phyloP scores from a whole-genome alignment of 2,329 filamentous ascomycete genomes.

The Cladophialophora chaetospira region DNA sequence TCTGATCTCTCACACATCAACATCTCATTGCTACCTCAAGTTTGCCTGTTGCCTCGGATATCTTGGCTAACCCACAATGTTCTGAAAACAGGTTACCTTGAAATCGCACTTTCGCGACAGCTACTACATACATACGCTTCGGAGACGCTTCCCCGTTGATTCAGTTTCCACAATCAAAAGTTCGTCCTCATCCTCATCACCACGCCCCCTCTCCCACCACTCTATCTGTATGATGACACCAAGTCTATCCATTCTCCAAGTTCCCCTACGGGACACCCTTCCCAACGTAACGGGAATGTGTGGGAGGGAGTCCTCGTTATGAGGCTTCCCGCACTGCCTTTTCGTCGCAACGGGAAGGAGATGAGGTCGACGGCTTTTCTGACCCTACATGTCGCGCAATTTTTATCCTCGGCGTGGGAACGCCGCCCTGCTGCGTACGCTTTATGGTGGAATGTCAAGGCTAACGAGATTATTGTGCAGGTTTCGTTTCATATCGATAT shows the following conservation, averaged over 20 bases:
- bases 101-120: no score
- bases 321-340: conserved; percentile 1
- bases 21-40: not conserved
- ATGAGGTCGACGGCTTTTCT: conserved; percentile 35
- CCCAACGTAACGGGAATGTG: conserved; percentile 2
- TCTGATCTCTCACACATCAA: conserved; percentile 35
- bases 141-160: no score
- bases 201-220: not conserved
- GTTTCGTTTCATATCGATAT: conserved; percentile 4
- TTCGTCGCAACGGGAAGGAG: conserved; percentile 20
- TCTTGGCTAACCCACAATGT: not conserved
- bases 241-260: conserved; percentile 66
- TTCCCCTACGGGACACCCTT: conserved; percentile 34
- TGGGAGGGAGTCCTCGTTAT: conserved; percentile 12
- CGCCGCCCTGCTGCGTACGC: not conserved
- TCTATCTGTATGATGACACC: conserved; percentile 55
- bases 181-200: not conserved
- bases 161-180: not conserved
- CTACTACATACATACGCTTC: no score
- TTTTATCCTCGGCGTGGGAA: no score
- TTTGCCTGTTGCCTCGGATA: no score
- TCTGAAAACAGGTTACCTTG: not conserved
- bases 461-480: conserved; percentile 1
- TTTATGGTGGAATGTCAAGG: not conserved
- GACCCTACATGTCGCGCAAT: conserved; percentile 12